Evolutionary conservation across 176 grass and related monocot genomes (phyloP), one percentile per base, ranked within the genome.

Genomic region (Oryza glaberrima): DNA sequence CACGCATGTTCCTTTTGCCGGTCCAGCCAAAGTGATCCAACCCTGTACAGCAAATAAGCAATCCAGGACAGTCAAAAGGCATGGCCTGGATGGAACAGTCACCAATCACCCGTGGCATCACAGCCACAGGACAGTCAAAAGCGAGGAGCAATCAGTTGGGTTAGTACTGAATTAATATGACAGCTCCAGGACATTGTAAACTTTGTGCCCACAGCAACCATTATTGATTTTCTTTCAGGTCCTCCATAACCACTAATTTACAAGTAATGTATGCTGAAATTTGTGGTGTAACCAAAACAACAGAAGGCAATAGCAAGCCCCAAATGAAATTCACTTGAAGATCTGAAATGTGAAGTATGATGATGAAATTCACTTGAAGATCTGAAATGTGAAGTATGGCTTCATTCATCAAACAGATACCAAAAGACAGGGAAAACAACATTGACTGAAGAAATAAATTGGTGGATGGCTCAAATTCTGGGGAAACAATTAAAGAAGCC

Each of bases 391-490:
- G 23, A 36, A 74, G 3, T 65, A 11, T 54, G 60, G 6, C 15
- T 41, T 56, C n/a, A 40, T 54, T 44, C 35, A 23, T 5, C 70
- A 67, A 67, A 6, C 72, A 51, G 47, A 67, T n/a, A 28, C 52
- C n/a, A 65, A 34, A 84, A 77, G 65, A 23, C 2, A 65, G 12
- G 71, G 4, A 65, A 47, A 52, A 23, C 15, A 0, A 7, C 30
- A 6, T 23, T 11, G 74, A 10, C 82, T 52, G 41, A 52, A 76
- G 64, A 72, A 22, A 51, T 78, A 20, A 83, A 66, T 44, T 78
- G 9, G 61, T 61, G 36, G 26, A 65, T 30, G 22, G 3, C 43
- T 65, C 30, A 52, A 41, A 7, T 72, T 72, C 15, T 41, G 7
- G 4, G 36, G 32, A 43, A 72, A 72, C 66, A 77, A 11, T 40